Evolutionary conservation across 768 basidiomycete species (phyloP), one percentile per base, ranked within the genome.

Genomic region (Mycena indigotica): DNA sequence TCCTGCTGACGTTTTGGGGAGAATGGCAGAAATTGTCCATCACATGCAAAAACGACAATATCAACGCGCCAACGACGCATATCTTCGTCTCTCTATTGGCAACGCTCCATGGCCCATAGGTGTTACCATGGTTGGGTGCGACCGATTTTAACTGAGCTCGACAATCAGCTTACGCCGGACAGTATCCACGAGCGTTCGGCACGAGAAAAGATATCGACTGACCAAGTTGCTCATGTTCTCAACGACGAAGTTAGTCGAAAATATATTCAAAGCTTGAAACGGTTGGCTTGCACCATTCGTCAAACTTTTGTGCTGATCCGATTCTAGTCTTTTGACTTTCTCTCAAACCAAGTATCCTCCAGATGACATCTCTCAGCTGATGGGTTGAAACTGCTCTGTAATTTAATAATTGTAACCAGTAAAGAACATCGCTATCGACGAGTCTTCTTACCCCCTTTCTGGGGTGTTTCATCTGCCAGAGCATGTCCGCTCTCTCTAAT

Each of bases 81-180:
- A 99, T 71, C 84, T 99, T 23, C 89, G 97, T 5, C 78, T 99
- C 35, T 95, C 93, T 4, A 99, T 99, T 62, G 97, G 97, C 29
- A 99, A 97, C 66, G 96, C 97, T 0, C 95, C 97, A 2, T 99
- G 97, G 97, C 97, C 97, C 1, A 99, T 99, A 67, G 97, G 97
- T 40, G 97, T 99, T 8, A 99, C 97, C 59, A 96, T 96, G 91
- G 97, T 98, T 76, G 95, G 94, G 93, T 94, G 73, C 35, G 87
- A 79, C n/a, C 17, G 19, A 40, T 25, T 48, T 17, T 38, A 35
- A 26, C 40, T 1, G 25, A n/a, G 21, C 57, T 28, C 5, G 51
- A 24, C 32, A 21, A 48, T 15, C 38, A 58, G 58, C 17, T 59
- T 17, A 55, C 8, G 12, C 52, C 44, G 26, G 49, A 28, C 58